Conservation (phyloP, 1,139 yeast species). For the Candida gigantensis region DNA sequence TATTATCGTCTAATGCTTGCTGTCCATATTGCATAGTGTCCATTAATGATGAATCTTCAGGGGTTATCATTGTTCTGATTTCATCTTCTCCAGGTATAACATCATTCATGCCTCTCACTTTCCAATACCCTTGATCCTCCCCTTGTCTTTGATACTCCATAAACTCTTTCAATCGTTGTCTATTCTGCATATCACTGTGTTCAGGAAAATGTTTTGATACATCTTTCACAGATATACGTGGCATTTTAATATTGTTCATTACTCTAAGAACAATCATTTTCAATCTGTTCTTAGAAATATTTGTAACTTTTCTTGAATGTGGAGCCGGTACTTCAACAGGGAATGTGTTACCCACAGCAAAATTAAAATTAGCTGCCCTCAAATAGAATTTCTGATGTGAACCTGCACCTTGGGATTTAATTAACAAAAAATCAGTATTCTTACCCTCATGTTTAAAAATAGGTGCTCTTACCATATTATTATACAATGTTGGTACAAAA, state of each 20-base stretch:
- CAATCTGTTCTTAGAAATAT: slow-evolving; percentile 85
- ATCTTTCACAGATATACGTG: slow-evolving; percentile 82
- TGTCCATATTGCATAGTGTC: slow-evolving; percentile 96
- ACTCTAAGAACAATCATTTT: slow-evolving; percentile 94
- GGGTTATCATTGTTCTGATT: slow-evolving; percentile 81
- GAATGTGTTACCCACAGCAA: slow-evolving; percentile 88
- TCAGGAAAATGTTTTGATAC: slow-evolving; percentile 94
- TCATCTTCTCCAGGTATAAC: slow-evolving; percentile 76
- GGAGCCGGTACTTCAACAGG: slow-evolving; percentile 99
- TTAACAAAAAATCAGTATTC: slow-evolving; percentile 77
- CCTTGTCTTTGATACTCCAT: slow-evolving; percentile 98
- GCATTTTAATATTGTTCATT: slow-evolving; percentile 71
- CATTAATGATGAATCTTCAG: slow-evolving; percentile 85
- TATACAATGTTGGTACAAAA: slow-evolving; percentile 89
- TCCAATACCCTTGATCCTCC: slow-evolving; percentile 96
- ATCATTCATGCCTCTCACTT: slow-evolving; percentile 61
- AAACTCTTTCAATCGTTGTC: slow-evolving; percentile 93
- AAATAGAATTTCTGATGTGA: slow-evolving; percentile 53
- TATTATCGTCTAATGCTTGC: slow-evolving; percentile 75
- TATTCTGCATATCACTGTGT: slow-evolving; percentile 95
- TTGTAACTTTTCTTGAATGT: slow-evolving; percentile 92
- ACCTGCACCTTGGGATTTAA: slow-evolving; percentile 82
- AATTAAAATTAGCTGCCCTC: slow-evolving; percentile 68
- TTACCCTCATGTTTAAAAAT: slow-evolving; percentile 81
- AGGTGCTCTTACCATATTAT: slow-evolving; percentile 91